Conservation (phyloP, 2,329 filamentous ascomycete genomes). For the Stromatinia cepivora region DNA sequence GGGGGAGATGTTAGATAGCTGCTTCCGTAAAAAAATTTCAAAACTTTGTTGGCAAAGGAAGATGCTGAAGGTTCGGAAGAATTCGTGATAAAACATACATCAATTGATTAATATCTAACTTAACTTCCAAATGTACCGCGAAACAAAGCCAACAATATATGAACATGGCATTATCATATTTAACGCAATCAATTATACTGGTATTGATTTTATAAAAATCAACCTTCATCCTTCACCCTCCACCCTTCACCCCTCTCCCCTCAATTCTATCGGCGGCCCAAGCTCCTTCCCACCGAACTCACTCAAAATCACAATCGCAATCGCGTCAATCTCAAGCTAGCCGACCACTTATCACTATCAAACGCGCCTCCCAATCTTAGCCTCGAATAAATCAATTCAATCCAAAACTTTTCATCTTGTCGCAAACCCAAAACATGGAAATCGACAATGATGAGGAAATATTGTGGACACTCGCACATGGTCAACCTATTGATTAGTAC, state of each 20-base stretch:
- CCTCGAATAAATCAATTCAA: background rate
- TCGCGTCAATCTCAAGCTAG: slow-evolving; percentile 9
- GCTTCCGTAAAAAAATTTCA: background rate
- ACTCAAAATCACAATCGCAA: background rate
- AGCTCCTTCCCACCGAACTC: slow-evolving; percentile 6
- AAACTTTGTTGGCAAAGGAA: background rate
- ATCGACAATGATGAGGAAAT: slow-evolving; percentile 51
- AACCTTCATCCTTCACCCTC: background rate
- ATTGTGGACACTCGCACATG: slow-evolving; percentile 48
- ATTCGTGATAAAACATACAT: background rate
- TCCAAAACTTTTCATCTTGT: slow-evolving; percentile 29
- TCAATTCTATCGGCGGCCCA: background rate
- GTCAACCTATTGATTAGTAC: slow-evolving; percentile 58
- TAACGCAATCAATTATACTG: background rate
- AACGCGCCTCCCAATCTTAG: slow-evolving; percentile 4
- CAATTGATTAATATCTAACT: background rate
- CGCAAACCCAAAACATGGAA: slow-evolving; percentile 50
- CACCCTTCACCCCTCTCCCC: background rate
- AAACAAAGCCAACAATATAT: background rate
- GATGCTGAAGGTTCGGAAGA: background rate
- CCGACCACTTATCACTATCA: slow-evolving; percentile 11
- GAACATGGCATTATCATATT: background rate
- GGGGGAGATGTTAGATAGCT: background rate
- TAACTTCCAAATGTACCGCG: background rate
- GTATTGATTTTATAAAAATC: background rate